Percentiles rank a stretch among this genome's conserved stretches.
Conservation (phyloP, 768 basidiomycete genomes). For the Trametes maxima region DNA sequence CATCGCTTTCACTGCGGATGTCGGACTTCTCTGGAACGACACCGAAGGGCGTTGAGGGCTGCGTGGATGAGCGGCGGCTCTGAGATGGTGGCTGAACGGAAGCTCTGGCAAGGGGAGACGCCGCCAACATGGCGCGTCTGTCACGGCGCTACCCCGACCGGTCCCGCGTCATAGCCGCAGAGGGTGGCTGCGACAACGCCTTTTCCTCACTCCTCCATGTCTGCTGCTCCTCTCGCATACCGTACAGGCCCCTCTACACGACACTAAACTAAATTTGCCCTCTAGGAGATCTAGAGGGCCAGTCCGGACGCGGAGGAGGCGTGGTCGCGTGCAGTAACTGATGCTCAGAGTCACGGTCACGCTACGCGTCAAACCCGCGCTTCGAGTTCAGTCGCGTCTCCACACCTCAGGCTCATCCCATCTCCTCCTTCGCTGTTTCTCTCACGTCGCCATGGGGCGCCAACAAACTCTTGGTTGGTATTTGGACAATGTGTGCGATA, state of each 20-base stretch:
- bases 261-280: neutral
- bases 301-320: neutral
- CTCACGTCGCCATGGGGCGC: slow-evolving; percentile 53
- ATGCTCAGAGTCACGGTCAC: slow-evolving; percentile 31
- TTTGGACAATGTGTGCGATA: neutral
- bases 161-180: slow-evolving; percentile 10
- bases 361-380: slow-evolving; percentile 28
- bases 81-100: no score
- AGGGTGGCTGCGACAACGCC: neutral
- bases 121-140: slow-evolving; percentile 1
- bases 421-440: slow-evolving; percentile 2
- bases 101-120: no score
- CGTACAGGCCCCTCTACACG: no score
- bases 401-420: slow-evolving; percentile 11
- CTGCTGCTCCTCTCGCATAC: neutral
- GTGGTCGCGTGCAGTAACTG: slow-evolving; percentile 24
- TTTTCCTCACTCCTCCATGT: neutral
- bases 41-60: no score
- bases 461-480: slow-evolving; percentile 71
- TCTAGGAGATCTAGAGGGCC: neutral
- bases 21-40: no score
- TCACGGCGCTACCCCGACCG: slow-evolving; percentile 8
- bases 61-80: no score
- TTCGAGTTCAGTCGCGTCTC: slow-evolving; percentile 22
- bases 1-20: no score